phyloP scores from a whole-genome alignment of 768 basidiomycete species.

The Serendipita sp. region DNA sequence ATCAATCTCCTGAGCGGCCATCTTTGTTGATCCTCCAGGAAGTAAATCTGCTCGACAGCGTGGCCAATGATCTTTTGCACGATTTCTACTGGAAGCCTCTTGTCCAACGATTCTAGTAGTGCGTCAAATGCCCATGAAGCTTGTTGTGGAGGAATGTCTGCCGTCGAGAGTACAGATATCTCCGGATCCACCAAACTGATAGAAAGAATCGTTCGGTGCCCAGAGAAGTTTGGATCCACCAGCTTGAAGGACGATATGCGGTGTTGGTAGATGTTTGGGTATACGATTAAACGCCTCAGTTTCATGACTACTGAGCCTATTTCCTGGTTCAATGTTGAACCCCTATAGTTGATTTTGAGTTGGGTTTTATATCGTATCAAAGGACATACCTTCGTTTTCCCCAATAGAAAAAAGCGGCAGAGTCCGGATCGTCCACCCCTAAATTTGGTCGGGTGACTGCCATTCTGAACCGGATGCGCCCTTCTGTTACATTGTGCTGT shows the following conservation, averaged over 20 bases:
- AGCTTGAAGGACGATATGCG: constrained; percentile 24
- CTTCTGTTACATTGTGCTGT: background rate
- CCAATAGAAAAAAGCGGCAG: background rate
- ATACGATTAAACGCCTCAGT: constrained; percentile 23
- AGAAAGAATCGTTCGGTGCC: constrained; percentile 25
- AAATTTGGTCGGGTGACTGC: background rate
- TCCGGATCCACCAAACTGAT: constrained; percentile 27
- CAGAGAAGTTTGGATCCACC: constrained; percentile 21
- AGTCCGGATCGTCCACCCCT: background rate
- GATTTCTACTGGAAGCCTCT: constrained; percentile 18
- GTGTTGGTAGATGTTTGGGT: constrained; percentile 29
- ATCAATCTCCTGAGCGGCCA: background rate
- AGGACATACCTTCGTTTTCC: background rate
- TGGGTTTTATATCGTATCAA: background rate
- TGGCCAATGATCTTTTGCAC: constrained; percentile 13
- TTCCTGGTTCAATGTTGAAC: constrained; percentile 8
- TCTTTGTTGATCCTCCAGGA: background rate
- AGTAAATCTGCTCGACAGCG: background rate
- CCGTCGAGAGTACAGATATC: constrained; percentile 17
- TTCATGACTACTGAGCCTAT: constrained; percentile 22
- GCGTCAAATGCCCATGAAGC: constrained; percentile 15
- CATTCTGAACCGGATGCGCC: background rate
- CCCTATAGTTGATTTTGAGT: background rate
- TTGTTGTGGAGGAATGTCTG: constrained; percentile 21
- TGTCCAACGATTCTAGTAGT: constrained; percentile 8